phyloP scores from a whole-genome alignment of 768 basidiomycete genomes.

The Auricularia sp. region DNA sequence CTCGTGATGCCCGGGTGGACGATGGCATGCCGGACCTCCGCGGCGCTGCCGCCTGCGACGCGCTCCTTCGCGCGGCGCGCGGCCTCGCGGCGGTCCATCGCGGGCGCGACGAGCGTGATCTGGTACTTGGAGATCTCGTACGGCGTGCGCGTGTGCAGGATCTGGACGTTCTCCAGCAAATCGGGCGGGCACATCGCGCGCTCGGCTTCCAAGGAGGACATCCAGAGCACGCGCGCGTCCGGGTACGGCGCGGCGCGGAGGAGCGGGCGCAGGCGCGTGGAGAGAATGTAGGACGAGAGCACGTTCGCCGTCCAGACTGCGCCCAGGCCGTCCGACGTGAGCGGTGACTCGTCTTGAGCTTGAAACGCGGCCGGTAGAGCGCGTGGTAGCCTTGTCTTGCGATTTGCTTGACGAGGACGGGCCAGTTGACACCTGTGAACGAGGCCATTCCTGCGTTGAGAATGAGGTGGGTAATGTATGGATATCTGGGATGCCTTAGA shows the following conservation, averaged over 20 bases:
- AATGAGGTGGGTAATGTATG: constrained; percentile 72
- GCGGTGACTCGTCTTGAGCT: constrained; percentile 43
- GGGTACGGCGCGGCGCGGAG: constrained; percentile 16
- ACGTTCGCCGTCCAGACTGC: constrained; percentile 81
- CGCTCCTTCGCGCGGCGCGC: constrained; percentile 9
- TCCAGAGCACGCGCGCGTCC: constrained; percentile 65
- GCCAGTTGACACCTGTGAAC: constrained; percentile 47
- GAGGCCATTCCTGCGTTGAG: constrained; percentile 69
- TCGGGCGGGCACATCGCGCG: constrained; percentile 26
- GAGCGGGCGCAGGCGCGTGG: constrained; percentile 18
- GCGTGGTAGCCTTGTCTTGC: constrained; percentile 33
- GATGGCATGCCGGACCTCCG: constrained; percentile 45
- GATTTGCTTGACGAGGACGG: constrained; percentile 37
- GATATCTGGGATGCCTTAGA: constrained; percentile 20
- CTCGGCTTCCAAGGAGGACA: constrained; percentile 56
- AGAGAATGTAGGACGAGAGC: constrained; percentile 71
- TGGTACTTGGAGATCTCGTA: constrained; percentile 73
- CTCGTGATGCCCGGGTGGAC: constrained; percentile 61
- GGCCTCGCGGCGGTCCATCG: constrained; percentile 36
- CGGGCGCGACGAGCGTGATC: constrained; percentile 53
- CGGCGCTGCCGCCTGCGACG: constrained; percentile 8
- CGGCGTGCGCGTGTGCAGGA: constrained; percentile 45
- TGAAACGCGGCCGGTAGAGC: constrained; percentile 46
- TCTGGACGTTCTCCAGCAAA: constrained; percentile 68
- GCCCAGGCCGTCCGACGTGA: constrained; percentile 52